Evolutionary conservation across 495 filamentous ascomycete genomes (phyloP), one percentile per base, ranked within the genome.

Genomic region (Tuber brumale): DNA sequence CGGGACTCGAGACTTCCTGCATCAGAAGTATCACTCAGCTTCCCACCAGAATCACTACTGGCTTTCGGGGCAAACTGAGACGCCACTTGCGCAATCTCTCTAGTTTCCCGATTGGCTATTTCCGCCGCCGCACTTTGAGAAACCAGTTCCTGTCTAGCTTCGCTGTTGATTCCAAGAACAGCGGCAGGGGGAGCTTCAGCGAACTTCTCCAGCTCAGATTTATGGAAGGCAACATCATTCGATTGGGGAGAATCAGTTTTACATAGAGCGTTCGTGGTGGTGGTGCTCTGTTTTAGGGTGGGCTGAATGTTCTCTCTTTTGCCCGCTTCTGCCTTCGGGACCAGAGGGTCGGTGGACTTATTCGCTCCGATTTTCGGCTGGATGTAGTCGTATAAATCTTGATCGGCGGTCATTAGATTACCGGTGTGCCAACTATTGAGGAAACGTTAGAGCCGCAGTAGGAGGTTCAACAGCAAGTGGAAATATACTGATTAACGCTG

Each of bases 401-500:
- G 72, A 8, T 72, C 76, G 6, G 77, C 57, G 0, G 78, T 80
- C 8, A 74, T 69, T 3, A 80, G 57, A 66, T 79, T 75, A 41
- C 78, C 76, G 19, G 31, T 57, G 31, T 74, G 69, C 78, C 78
- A 80, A 12, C 78, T 80, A 27, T 71, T 76, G 21, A 48, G 31
- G 23, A 44, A 44, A 4, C 18, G 3, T 80, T 73, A 80, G 73
- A 7, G 70, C 21, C 46, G 21, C 14, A 42, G 3, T 3, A 42
- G 75, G 45, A n/a, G 18, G 41, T 39, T n/a, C 18, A 35, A 19
- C 31, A 1, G 6, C 45, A 27, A 39, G n/a, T 70, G 57, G 57
- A 43, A 44, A 73, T 73, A 35, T 80, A 80, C 78, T 76, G 78
- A 70, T 74, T 80, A 46, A 79, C 70, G 0, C 71, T 48, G 23